Base-by-base conservation (phyloP, 148 eudicot species). In the Silene latifolia region DNA sequence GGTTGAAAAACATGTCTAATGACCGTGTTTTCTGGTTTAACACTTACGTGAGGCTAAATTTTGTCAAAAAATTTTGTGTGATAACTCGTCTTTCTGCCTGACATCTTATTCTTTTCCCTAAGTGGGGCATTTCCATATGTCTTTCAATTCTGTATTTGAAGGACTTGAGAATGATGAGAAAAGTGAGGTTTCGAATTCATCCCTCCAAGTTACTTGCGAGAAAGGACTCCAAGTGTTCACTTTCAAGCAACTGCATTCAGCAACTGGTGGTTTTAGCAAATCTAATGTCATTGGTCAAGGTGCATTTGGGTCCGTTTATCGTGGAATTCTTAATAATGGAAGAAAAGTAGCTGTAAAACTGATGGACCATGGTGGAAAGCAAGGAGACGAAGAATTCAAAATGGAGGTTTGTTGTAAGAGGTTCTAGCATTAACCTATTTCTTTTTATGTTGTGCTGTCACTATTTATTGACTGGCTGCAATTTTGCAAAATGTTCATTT, bases 201-300 rank as follows among this genome's bases (percentile, higher is more conserved):
- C 84, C 76, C 72, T 84, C 63, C 86, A 90, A 86, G 86, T 89
- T 69, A 80, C 88, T 20, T 75, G 83, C 39, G 97, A 90, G 71
- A 89, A 81, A 79, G 97, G 97, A 63, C 84, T 92, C 63, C 90
- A 85, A 56, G 83, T 89, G 23, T 91, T 94, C 83, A 87, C 91
- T 51, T 90, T 79, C 87, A 94, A 94, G 89, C 93, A 92, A 79
- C 87, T 94, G 51, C 90, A 89, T 81, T 90, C 92, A 14, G 93
- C 93, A 44, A 89, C 96, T 35, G 87, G 97, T 67, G 92, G 98
- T 62, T 94, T 94, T 74, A 89, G 90, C 62, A 91, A 94, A 78
- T 89, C 96, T 17, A 94, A 94, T 82, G 78, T 94, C 60, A 90
- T 94, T 74, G 98, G 97, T 47, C 97, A 88, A 71, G 98, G 98